Conservation (phyloP, 176 grass and related monocot genomes). For the Pontederia paniculata region DNA sequence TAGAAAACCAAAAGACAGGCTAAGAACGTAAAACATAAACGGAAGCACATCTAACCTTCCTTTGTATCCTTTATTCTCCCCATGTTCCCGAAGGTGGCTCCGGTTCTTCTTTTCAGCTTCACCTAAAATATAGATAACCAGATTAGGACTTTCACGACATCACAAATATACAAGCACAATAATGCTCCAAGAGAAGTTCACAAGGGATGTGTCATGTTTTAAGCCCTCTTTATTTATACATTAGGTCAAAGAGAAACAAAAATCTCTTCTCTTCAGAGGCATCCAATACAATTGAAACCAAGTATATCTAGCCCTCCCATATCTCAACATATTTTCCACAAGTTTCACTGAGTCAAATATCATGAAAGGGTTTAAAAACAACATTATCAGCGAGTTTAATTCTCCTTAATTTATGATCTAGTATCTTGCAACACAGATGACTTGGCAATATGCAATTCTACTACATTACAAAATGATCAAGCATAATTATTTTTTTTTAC, state of each 20-base stretch:
- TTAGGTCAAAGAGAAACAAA: no score
- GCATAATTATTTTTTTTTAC: no score
- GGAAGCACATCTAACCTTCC: constrained; percentile 30
- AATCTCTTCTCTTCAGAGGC: no score
- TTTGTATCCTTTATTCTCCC: constrained; percentile 34
- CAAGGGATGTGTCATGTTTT: background rate
- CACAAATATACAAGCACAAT: background rate
- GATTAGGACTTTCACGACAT: constrained; percentile 11
- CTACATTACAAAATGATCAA: no score
- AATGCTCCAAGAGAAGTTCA: background rate
- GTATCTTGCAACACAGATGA: no score
- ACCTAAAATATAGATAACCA: constrained; percentile 34
- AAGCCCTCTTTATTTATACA: background rate
- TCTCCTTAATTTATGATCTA: no score
- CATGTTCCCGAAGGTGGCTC: constrained; percentile 37
- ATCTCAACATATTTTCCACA: no score
- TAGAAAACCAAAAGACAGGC: background rate
- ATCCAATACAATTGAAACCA: background rate
- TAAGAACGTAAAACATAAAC: background rate
- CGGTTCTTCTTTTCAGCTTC: constrained; percentile 85
- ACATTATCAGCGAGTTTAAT: no score
- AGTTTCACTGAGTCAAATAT: no score
- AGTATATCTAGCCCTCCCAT: no score
- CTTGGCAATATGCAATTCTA: no score
- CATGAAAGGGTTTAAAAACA: no score